Evolutionary conservation across 106 monocot species (phyloP), one percentile per base, ranked within the genome.

Genomic region (Allium sativum): DNA sequence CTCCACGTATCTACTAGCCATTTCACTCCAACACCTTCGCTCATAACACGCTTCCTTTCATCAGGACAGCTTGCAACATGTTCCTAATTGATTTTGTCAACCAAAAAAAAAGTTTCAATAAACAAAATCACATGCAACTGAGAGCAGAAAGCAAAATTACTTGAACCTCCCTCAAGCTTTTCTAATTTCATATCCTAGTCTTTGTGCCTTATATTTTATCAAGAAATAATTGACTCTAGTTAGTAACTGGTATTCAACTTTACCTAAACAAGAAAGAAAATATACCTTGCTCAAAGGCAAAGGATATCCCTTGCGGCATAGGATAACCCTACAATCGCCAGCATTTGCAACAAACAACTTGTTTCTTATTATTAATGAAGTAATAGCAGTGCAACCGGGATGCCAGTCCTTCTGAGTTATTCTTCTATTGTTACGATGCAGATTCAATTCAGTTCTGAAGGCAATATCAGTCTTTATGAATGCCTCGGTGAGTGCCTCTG

Each of bases 1-100:
- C 96, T 87, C 98, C 88, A 92, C 31, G 92, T 85, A 64, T 91
- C 91, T 44, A 85, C 78, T 74, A 81, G 82, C 98, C 98, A 98
- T 75, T 85, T 92, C 48, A 98, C 92, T 78, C 85, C 85, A 53
- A 78, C 59, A 31, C 98, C 98, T 82, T 78, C 78, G 61, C 73
- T 64, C 11, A 71, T 75, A 15, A 98, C 79, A 18, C 92, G 79
- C 54, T 9, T 56, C 71, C 98, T 84, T 77, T 98, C 98, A 48
- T 76, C 73, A 45, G 65, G 61, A 71, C 88, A 92, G 74, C 88
- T 98, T 42, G 92, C 92, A 70, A 88, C 55, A 83, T 98, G 98
- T 70, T 98, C 98, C 98, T 96, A 61, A 18, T 21, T 5, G 48
- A 52, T 20, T 21, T 18, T 12, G 1, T 18, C 48, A 9, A 61